Evolutionary conservation across 1,139 yeast genomes (phyloP).

Genomic region (Sugiyamaella paludigena): DNA sequence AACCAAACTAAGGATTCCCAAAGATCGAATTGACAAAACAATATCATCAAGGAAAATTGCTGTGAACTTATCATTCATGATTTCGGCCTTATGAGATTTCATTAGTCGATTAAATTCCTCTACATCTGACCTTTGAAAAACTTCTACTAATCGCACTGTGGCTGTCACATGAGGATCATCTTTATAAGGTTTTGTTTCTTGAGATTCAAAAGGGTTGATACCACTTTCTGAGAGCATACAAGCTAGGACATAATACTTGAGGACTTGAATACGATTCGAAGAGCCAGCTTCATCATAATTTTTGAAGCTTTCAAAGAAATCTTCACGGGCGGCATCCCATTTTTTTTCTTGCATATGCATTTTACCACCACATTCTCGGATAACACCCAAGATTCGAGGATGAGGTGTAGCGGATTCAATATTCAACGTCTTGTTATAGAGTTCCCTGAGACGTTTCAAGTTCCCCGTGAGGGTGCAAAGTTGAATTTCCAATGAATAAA

Average conservation of each 20-base stretch:
- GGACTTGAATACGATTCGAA: constrained; percentile 48
- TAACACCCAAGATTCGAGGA: constrained; percentile 67
- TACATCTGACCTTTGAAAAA: constrained; percentile 41
- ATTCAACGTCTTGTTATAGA: constrained; percentile 49
- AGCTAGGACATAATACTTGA: constrained; percentile 62
- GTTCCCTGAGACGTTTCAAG: constrained; percentile 43
- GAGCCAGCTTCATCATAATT: constrained; percentile 81
- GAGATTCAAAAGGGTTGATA: constrained; percentile 63
- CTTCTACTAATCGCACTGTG: constrained; percentile 40
- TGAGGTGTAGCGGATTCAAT: constrained; percentile 69
- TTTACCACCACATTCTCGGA: constrained; percentile 73
- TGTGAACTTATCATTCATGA: constrained; percentile 32
- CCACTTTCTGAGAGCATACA: constrained; percentile 61
- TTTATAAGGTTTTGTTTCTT: constrained; percentile 46
- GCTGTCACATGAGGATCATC: constrained; percentile 40
- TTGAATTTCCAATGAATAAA: constrained; percentile 65
- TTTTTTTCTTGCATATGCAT: constrained; percentile 57
- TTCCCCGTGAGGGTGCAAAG: constrained; percentile 44
- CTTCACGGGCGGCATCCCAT: constrained; percentile 60
- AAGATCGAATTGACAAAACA: constrained; percentile 36
- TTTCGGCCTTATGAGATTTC: constrained; percentile 29
- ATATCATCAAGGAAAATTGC: constrained; percentile 35
- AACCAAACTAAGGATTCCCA: constrained; percentile 39
- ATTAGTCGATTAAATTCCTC: constrained; percentile 38
- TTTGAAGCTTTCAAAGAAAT: constrained; percentile 70